These are phyloP conservation scores for Hymenoscyphus scutula DNA, from an alignment of 2,329 filamentous ascomycete species.

Conservation along the genomic window DNA sequence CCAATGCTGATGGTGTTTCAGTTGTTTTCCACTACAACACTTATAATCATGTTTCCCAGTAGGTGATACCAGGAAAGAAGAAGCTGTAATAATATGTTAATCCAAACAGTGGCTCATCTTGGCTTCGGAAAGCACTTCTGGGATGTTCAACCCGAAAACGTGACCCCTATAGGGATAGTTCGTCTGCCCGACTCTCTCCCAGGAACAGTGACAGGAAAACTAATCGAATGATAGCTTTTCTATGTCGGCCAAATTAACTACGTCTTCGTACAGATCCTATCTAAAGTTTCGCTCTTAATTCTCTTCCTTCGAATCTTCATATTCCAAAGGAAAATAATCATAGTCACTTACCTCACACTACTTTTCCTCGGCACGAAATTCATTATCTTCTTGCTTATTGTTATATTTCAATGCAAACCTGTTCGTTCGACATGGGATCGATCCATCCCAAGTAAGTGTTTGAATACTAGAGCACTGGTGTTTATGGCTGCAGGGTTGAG, in stretches of 20 bases:
- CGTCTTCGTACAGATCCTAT: constrained; percentile 16
- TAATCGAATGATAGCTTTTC: constrained; percentile 3
- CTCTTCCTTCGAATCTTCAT: constrained; percentile 18
- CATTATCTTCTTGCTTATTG: constrained; percentile 14
- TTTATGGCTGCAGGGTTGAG: constrained; percentile 65
- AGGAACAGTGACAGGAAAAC: too few species aligned
- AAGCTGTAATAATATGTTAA: background rate
- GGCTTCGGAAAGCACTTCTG: background rate
- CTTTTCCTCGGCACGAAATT: constrained; percentile 12
- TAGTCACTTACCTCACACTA: constrained; percentile 9
- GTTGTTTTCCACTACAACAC: constrained; percentile 1
- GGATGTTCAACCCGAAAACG: background rate
- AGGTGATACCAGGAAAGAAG: background rate
- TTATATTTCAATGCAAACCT: constrained; percentile 21
- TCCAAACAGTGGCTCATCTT: background rate
- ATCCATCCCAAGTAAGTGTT: constrained; percentile 43
- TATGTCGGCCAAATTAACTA: constrained; percentile 14
- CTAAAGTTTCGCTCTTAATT: constrained; percentile 18
- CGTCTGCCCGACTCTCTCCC: background rate
- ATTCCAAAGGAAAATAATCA: background rate
- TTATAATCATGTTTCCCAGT: constrained; percentile 3
- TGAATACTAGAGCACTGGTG: constrained; percentile 61
- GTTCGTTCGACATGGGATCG: constrained; percentile 17
- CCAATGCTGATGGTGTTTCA: background rate
- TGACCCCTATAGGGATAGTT: background rate